A percentile compares a stretch with the other conserved stretches of the same genome.
Conservation (phyloP, 129 eudicot species). For the Centaurea solstitialis region DNA sequence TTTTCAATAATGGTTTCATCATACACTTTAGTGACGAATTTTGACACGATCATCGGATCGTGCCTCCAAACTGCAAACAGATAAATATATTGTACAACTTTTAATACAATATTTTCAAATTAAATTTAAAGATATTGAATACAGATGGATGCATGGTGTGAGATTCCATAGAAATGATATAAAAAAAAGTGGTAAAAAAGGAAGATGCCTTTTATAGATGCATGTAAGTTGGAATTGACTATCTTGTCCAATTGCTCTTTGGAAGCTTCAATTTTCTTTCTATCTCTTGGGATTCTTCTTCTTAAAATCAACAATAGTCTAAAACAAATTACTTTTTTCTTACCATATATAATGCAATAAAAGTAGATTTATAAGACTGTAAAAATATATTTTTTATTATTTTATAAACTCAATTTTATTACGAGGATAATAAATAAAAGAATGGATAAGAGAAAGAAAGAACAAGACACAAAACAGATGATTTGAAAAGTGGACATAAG, state of each 20-base stretch:
- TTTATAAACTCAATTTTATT: background rate
- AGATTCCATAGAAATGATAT: background rate
- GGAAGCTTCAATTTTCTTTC: conserved; percentile 40
- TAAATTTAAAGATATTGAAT: background rate
- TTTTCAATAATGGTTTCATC: no score
- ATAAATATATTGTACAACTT: background rate
- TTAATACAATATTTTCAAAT: background rate
- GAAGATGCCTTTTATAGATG: conserved; percentile 28
- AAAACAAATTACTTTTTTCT: background rate
- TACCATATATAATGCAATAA: no score
- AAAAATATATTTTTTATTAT: background rate
- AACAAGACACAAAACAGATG: no score
- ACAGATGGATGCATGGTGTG: background rate
- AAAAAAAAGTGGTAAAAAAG: conserved; percentile 10
- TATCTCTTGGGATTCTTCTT: conserved; percentile 29
- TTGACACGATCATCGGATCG: no score
- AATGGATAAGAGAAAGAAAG: no score
- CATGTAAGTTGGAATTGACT: conserved; percentile 31
- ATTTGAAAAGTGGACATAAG: no score
- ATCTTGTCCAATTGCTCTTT: conserved; percentile 36
- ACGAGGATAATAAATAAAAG: no score
- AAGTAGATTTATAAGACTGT: no score
- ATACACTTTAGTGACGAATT: no score
- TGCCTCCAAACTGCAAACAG: no score
- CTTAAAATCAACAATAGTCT: background rate